Evolutionary conservation across 108 stramenopile species (phyloP), one percentile per base, ranked within the genome.

Genomic region (Stephanodiscus minutulus): DNA sequence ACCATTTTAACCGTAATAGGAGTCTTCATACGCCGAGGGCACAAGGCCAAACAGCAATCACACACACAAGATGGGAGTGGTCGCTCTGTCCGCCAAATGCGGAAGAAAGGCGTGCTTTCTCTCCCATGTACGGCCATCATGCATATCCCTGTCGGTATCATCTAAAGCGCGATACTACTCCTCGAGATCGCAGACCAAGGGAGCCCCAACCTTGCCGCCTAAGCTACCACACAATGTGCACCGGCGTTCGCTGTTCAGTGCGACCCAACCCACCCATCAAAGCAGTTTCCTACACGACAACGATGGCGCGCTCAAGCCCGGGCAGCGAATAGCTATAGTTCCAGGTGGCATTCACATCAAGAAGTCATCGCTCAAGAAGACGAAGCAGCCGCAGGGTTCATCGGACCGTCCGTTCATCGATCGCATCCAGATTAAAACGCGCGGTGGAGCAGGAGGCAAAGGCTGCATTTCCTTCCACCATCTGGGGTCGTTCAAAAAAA

Each of bases 391-490:
- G 52, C 52, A 24, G 25, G 25, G 25, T 9, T 2, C 15, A 27
- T 53, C 52, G 25, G 48, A 64, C 22, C 49, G 54, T 62, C 84
- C 86, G 28, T 94, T 94, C 61, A 74, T 91, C 25, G 93, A 94
- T 73, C 79, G 81, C 21, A 85, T 82, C 15, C 83, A 88, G 22
- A 58, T 94, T 13, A 73, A 82, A 68, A 86, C 80, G 20, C 65
- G 73, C n/a, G 93, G 88, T 15, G 93, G 93, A 7, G n/a, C 29
- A 0, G 93, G 93, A 18, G 93, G 93, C 6, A 83, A 77, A 24
- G 94, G 94, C 35, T 82, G 82, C 20, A 44, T 89, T 21, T 86
- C 93, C 27, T 81, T 77, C 76, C 61, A 77, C 29, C 63, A 73
- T n/a, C 43, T 72, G 3, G 70, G 88, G 31, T 81, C 83, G 17